These are phyloP conservation scores for Clavispora phyllophila DNA, from an alignment of 805 yeast genomes.

Conservation along the genomic window DNA sequence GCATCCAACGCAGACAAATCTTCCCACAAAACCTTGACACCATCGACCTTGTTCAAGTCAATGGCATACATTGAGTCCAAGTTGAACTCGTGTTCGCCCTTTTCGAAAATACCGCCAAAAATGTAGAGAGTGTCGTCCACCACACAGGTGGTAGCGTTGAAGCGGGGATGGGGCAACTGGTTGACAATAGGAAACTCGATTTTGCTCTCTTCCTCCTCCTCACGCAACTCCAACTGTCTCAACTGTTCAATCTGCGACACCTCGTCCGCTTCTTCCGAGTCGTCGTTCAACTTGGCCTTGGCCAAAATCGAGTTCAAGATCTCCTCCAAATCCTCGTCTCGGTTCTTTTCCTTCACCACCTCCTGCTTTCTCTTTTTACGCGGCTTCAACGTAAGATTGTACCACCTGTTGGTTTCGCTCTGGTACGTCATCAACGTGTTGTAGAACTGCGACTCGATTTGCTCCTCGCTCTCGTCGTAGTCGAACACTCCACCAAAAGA, in stretches of 20 bases:
- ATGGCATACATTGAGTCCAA: constrained; percentile 83
- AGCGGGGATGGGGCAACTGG: constrained; percentile 81
- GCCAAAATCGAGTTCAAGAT: constrained; percentile 68
- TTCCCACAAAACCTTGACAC: constrained; percentile 87
- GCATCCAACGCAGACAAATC: constrained; percentile 56
- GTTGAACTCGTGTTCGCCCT: constrained; percentile 78
- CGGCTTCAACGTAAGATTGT: constrained; percentile 58
- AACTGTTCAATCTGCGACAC: constrained; percentile 32
- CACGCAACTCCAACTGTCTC: constrained; percentile 33
- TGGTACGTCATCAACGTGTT: constrained; percentile 80
- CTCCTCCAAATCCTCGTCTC: constrained; percentile 80
- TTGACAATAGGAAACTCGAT: constrained; percentile 52
- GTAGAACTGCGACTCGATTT: constrained; percentile 76
- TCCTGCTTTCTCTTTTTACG: constrained; percentile 46
- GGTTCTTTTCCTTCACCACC: constrained; percentile 41
- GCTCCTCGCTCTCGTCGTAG: constrained; percentile 91
- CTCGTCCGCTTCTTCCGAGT: constrained; percentile 31
- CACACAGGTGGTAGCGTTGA: constrained; percentile 81
- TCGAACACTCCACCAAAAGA: constrained; percentile 95
- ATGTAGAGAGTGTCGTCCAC: constrained; percentile 79
- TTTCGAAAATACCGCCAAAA: constrained; percentile 87
- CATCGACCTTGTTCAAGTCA: constrained; percentile 83
- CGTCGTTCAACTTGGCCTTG: constrained; percentile 64
- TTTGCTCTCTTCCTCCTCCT: constrained; percentile 35
- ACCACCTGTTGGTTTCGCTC: constrained; percentile 86